Percentiles rank a stretch among this genome's conserved stretches.
Evolutionary conservation across 768 basidiomycete species (phyloP).

Genomic region (Coprinopsis marcescibilis): DNA sequence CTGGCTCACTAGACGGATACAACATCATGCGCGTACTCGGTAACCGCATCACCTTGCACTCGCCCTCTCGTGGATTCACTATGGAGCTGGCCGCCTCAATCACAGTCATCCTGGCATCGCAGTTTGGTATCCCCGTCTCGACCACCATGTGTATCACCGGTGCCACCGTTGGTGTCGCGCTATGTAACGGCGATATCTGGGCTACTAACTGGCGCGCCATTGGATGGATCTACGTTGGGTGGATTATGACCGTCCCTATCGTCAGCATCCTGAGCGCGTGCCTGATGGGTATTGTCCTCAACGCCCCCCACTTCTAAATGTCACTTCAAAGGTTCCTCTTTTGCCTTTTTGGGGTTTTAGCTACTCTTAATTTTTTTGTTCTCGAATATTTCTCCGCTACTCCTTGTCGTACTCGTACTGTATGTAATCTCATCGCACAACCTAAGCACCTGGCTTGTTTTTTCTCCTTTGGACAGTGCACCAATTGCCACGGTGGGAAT

Average conservation of each 20-base stretch:
- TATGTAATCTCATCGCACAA: no score
- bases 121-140: constrained; percentile 23
- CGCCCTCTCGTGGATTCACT: constrained; percentile 23
- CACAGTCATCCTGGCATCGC: constrained; percentile 26
- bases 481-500: no score
- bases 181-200: constrained; percentile 22
- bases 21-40: constrained; percentile 26
- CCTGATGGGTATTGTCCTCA: constrained; percentile 22
- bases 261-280: constrained; percentile 16
- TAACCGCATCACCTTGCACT: constrained; percentile 25
- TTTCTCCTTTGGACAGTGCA: no score
- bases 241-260: constrained; percentile 23
- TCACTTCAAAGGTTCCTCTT: background rate
- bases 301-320: constrained; percentile 20
- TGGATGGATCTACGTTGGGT: constrained; percentile 23
- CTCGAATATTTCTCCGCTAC: background rate
- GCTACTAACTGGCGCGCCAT: constrained; percentile 24
- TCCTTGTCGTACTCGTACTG: no score
- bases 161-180: constrained; percentile 21
- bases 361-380: background rate
- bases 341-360: background rate
- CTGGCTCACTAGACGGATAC: constrained; percentile 19
- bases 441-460: no score
- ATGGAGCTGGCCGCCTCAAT: constrained; percentile 24
- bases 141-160: constrained; percentile 26